Percentiles rank a stretch among this genome's conserved stretches.
Conservation (phyloP, 352 stramenopile genomes). For the Phytophthora megakarya region DNA sequence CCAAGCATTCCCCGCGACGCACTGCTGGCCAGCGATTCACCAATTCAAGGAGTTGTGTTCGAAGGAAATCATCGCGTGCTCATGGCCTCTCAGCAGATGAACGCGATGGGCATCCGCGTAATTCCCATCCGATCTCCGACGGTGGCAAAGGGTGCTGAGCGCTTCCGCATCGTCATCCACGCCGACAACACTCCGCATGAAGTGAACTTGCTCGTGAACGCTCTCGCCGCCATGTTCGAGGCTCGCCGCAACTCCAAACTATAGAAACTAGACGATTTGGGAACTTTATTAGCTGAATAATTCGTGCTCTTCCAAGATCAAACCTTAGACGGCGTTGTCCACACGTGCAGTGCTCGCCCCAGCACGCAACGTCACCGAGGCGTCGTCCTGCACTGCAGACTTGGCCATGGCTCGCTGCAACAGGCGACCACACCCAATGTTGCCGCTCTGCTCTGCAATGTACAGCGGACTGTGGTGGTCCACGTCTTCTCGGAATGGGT, state of each 20-base stretch:
- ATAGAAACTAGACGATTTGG: constrained; percentile 27
- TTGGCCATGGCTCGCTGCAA: constrained; percentile 84
- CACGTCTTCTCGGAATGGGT: constrained; percentile 82
- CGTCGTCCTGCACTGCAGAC: constrained; percentile 53
- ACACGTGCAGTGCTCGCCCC: constrained; percentile 51
- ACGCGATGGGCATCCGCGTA: constrained; percentile 82
- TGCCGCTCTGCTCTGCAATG: constrained; percentile 75
- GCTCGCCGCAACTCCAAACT: constrained; percentile 36
- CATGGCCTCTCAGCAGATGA: constrained; percentile 71
- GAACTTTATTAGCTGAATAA: constrained; percentile 30
- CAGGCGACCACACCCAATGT: constrained; percentile 74
- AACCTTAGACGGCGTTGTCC: constrained; percentile 71
- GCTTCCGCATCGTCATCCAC: constrained; percentile 97
- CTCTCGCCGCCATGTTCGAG: constrained; percentile 56
- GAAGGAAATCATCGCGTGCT: constrained; percentile 91
- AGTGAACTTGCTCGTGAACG: constrained; percentile 71
- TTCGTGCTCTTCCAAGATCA: constrained; percentile 6
- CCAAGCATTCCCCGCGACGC: constrained; percentile 47
- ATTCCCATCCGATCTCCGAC: constrained; percentile 96
- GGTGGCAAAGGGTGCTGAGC: constrained; percentile 93
- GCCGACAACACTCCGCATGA: constrained; percentile 92
- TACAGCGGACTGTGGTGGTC: constrained; percentile 71
- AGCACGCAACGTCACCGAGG: constrained; percentile 65
- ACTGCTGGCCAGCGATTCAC: constrained; percentile 72
- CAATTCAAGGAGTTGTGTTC: constrained; percentile 96